A percentile compares a stretch with the other conserved stretches of the same genome.
Evolutionary conservation across 2,329 filamentous ascomycete genomes (phyloP).

Genomic region (Neospermospora avenae): DNA sequence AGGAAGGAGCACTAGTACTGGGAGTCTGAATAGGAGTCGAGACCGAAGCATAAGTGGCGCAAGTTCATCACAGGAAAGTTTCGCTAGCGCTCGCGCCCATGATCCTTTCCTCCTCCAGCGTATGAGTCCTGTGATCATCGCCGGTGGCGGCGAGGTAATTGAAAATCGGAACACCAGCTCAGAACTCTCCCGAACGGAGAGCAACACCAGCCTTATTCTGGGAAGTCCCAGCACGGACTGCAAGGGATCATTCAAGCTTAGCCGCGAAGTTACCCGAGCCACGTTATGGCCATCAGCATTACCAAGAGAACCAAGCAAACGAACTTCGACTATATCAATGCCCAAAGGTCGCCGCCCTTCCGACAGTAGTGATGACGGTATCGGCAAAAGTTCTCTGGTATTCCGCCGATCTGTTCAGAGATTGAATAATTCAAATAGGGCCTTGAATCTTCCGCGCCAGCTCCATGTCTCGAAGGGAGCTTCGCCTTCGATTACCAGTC

Average conservation of each 20-base stretch:
- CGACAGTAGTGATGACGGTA: conserved; percentile 56
- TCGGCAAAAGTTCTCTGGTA: conserved; percentile 51
- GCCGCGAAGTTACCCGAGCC: conserved; percentile 39
- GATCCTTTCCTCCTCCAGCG: conserved; percentile 60
- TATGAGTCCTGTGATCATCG: conserved; percentile 64
- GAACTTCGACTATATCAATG: conserved; percentile 16
- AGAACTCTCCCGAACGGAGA: conserved; percentile 48
- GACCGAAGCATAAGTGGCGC: conserved; percentile 36
- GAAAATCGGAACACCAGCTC: conserved; percentile 56
- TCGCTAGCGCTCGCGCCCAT: conserved; percentile 41
- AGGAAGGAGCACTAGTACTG: conserved; percentile 60
- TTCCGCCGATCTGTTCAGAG: conserved; percentile 54
- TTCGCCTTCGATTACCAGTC: conserved; percentile 52
- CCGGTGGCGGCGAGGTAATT: conserved; percentile 56
- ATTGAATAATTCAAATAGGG: conserved; percentile 44
- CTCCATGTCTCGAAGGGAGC: conserved; percentile 44
- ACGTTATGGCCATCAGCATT: conserved; percentile 54
- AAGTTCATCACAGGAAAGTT: conserved; percentile 50
- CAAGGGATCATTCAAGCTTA: conserved; percentile 34
- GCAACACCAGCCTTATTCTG: conserved; percentile 45
- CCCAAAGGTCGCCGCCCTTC: conserved; percentile 39
- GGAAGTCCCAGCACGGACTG: conserved; percentile 44
- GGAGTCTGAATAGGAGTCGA: conserved; percentile 44
- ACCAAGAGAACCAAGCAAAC: conserved; percentile 37
- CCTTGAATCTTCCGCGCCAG: conserved; percentile 50